Percentiles rank a stretch among this genome's conserved stretches.
These are phyloP conservation scores for Starmera stellimalicola DNA, from an alignment of 1,139 yeast genomes.

Conservation along the genomic window DNA sequence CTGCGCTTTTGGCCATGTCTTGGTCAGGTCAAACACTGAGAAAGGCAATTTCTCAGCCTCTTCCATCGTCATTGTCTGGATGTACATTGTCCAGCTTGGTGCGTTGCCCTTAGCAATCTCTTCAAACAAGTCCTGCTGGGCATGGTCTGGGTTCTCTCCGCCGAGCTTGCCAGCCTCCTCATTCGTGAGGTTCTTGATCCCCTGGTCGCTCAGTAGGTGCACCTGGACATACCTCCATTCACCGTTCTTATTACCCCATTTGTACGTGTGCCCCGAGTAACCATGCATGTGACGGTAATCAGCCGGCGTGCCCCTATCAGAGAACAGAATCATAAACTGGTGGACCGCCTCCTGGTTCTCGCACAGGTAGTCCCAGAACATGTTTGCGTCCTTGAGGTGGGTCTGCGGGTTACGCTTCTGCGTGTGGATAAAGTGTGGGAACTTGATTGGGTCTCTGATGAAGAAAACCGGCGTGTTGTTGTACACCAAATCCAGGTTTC, in stretches of 20 bases:
- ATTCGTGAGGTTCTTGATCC: conserved; percentile 41
- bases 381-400: conserved; percentile 66
- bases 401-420: conserved; percentile 77
- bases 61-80: conserved; percentile 61
- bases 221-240: conserved; percentile 61
- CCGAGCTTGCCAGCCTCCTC: conserved; percentile 51
- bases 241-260: conserved; percentile 58
- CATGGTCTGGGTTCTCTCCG: conserved; percentile 57
- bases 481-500: conserved; percentile 53
- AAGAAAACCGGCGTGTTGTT: conserved; percentile 54
- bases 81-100: conserved; percentile 58
- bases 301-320: conserved; percentile 64
- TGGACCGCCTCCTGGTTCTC: conserved; percentile 57
- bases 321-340: conserved; percentile 52
- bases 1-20: conserved; percentile 50
- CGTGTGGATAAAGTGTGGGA: conserved; percentile 50
- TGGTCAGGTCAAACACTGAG: conserved; percentile 62
- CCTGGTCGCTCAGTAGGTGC: conserved; percentile 52
- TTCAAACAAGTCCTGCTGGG: conserved; percentile 55
- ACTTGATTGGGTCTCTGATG: conserved; percentile 49
- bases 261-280: conserved; percentile 65
- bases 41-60: conserved; percentile 52
- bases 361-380: conserved; percentile 64
- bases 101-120: conserved; percentile 48
- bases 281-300: conserved; percentile 61